phyloP scores from a whole-genome alignment of 495 filamentous ascomycete genomes.

The Neurospora hispaniola region DNA sequence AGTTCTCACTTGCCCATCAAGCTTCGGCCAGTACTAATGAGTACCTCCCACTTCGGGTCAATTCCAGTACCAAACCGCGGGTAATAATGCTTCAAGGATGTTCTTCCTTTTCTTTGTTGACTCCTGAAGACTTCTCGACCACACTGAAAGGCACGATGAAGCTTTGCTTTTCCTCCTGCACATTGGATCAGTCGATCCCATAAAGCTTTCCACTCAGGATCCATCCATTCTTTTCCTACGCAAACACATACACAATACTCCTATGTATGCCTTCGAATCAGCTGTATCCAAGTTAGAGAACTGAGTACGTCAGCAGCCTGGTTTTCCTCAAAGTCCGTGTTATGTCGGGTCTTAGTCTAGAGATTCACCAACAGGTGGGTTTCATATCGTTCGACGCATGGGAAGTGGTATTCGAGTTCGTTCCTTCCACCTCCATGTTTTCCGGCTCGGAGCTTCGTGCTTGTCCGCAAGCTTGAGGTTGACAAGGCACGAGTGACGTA shows the following conservation, averaged over 20 bases:
- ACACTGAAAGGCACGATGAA: background rate
- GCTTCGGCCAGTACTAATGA: background rate
- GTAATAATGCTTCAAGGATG: background rate
- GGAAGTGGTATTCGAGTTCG: background rate
- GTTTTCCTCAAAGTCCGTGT: background rate
- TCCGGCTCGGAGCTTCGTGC: background rate
- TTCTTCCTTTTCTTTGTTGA: background rate
- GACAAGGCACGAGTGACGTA: background rate
- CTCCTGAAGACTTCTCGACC: background rate
- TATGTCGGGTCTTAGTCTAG: background rate
- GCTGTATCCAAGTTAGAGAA: background rate
- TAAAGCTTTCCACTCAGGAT: background rate
- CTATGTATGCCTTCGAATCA: background rate
- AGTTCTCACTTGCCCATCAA: background rate
- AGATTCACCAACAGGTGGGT: background rate
- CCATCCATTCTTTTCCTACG: background rate
- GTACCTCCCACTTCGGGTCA: background rate
- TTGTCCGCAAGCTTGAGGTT: background rate
- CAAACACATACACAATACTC: background rate
- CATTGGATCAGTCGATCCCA: background rate
- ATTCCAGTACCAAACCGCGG: background rate
- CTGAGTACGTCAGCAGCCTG: background rate
- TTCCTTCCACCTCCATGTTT: background rate
- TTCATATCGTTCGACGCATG: background rate
- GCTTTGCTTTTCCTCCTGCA: background rate